Evolutionary conservation across 2,329 filamentous ascomycete genomes (phyloP), one percentile per base, ranked within the genome.

Genomic region (Ramichloridium luteum): DNA sequence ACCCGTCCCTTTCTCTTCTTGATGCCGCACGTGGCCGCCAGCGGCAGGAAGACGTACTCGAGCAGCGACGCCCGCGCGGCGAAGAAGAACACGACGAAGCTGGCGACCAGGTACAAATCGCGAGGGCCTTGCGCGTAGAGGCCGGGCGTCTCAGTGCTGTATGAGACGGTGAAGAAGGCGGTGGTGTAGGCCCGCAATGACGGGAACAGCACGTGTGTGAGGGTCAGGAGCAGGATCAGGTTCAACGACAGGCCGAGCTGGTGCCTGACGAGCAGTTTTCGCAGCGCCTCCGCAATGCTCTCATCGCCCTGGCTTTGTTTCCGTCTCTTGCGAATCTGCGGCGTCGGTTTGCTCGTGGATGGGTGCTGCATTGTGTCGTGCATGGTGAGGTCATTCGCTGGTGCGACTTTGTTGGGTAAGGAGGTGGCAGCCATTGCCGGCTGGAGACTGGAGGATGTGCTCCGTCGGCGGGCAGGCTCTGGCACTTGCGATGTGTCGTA

Each of bases 161-260:
- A 90, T 36, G 82, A 86, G 36, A 94, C 70, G 35, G 74, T 71
- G 61, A 93, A 85, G 65, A 93, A 93, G 47, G 86, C 90, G 50
- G 70, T 68, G n/a, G 85, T 93, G 50, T 80, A 75, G 32, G 70
- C 64, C 43, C 83, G 74, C 29, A 85, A 74, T 48, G 77, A 78
- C 31, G 88, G 85, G 54, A 93, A 84, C 51, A 79, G 77, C 48
- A 77, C 63, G 61, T 94, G 84, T 34, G 82, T 75, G 43, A 93
- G 74, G 55, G 80, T 74, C 43, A 94, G 74, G 43, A 92, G 75
- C 35, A 83, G 74, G 42, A 94, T 65, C 36, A 90, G 75, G 56
- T 92, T 93, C 56, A 90, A 69, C 9, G 84, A 83, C 44, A 94
- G 73, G 38, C 83, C 59, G 13, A 62, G 51, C 43, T 62, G 59